Percentiles rank a stretch among this genome's conserved stretches.
Conservation (phyloP, 305 asterid genomes). For the Rubia tinctorum region DNA sequence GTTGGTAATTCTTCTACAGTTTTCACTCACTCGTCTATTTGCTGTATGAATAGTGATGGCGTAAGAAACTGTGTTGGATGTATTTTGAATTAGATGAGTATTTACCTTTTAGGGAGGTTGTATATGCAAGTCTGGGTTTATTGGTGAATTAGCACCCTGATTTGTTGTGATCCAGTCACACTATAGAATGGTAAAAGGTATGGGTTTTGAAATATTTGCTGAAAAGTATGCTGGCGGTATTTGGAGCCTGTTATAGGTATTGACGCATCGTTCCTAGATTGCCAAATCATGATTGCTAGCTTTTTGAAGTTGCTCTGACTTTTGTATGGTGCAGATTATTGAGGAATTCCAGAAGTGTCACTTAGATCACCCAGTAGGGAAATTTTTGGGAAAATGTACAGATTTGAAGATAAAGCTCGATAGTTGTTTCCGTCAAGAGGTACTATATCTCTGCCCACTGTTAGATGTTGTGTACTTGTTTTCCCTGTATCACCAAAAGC, state of each 20-base stretch:
- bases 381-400: slow-evolving; percentile 84
- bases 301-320: slow-evolving; percentile 1
- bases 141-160: not conserved
- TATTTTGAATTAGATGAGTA: not conserved
- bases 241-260: not conserved
- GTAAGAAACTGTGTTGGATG: not conserved
- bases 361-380: slow-evolving; percentile 72
- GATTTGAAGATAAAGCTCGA: slow-evolving; percentile 79
- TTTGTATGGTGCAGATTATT: slow-evolving; percentile 51
- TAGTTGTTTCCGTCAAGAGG: slow-evolving; percentile 82
- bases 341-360: slow-evolving; percentile 88
- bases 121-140: not conserved
- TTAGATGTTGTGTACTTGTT: not conserved
- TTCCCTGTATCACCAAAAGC: not conserved
- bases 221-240: not conserved
- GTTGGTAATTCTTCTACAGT: not conserved
- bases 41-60: not conserved
- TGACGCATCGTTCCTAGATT: not conserved
- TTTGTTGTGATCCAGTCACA: not conserved
- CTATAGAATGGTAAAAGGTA: too few relatives aligned
- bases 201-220: not conserved
- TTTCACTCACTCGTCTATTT: not conserved
- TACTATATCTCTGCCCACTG: slow-evolving; percentile 26
- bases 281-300: slow-evolving; percentile 1
- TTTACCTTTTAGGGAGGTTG: not conserved